Base-by-base conservation (phyloP, 2,329 filamentous ascomycete species). In the Chrysoporthe puriensis region DNA sequence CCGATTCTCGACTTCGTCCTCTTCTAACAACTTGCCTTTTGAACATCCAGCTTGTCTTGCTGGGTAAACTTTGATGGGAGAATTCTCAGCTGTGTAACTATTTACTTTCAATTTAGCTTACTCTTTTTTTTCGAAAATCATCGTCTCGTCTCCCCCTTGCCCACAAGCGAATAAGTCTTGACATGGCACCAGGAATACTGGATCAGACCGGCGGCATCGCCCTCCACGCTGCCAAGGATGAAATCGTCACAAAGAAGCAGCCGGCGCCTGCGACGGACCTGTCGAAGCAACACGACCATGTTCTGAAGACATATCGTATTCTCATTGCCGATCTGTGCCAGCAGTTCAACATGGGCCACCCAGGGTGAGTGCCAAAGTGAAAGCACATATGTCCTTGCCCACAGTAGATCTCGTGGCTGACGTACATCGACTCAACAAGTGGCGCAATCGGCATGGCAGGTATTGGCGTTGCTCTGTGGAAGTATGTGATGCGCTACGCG, bases 281-380 rank as follows among this genome's bases (percentile, higher is more conserved):
- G 13, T 46, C 66, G 18, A 44, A 56, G 34, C 57, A 64, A 21
- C 70, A 70, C 11, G 82, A 88, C 61, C 74, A 85, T 26, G 86
- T 89, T 1, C 77, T 91, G 62, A 84, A 83, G 72, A 86, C 85
- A 6, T 90, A 90, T 73, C 81, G 89, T 65, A 79, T 85, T 62
- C 77, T 91, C 42, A 88, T 91, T 68, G 88, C 89, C 57, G 90
- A 92, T 74, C 77, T 92, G 3, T 91, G 88, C 73, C 84, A 91
- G 74, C 89, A 91, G 71, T 92, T 90, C 77, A 86, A 86, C 70
- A 88, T 88, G 46, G 90, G 90, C 0, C 90, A 91, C 73, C 89
- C 89, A 21, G 89, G 89, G 85, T 89, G 79, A 72, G 81, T 68
- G 4, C 3, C 4, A 16, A 21, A 40, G 5, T 7, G 7, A 6